These are phyloP conservation scores for Lecanicillium sp. DNA, from an alignment of 2,329 filamentous ascomycete species.

Conservation along the genomic window DNA sequence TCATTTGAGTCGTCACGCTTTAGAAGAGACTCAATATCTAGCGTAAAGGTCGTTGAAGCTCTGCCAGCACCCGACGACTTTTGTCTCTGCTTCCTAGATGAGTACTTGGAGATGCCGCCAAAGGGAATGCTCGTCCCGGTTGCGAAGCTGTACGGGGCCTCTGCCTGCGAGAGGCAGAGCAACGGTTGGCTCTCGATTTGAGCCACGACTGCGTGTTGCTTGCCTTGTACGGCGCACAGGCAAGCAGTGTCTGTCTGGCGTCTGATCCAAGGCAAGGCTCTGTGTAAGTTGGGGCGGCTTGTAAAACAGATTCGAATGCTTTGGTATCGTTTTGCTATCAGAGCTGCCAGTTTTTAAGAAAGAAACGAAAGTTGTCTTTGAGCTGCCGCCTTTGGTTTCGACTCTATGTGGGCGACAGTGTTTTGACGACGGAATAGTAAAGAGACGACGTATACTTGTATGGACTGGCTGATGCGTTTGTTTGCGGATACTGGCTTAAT, in stretches of 20 bases:
- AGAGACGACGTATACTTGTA: too few species aligned
- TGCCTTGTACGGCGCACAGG: conserved; percentile 8
- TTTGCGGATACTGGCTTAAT: too few species aligned
- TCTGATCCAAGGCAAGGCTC: too few species aligned
- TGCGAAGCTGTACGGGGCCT: conserved; percentile 21
- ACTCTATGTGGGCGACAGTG: too few species aligned
- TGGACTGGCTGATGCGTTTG: too few species aligned
- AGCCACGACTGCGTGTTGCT: conserved; percentile 26
- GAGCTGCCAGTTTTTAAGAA: too few species aligned
- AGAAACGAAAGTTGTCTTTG: too few species aligned
- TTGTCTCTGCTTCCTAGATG: conserved; percentile 16
- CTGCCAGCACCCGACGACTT: conserved; percentile 15
- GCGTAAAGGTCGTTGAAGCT: conserved; percentile 45
- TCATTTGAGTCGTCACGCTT: conserved; percentile 68
- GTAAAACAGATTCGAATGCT: too few species aligned
- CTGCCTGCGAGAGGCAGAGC: conserved; percentile 33
- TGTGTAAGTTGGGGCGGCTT: too few species aligned
- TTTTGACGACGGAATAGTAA: too few species aligned
- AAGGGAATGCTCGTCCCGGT: conserved; percentile 5
- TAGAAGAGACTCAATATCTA: conserved; percentile 92
- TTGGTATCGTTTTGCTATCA: too few species aligned
- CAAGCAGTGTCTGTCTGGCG: conserved; percentile 1
- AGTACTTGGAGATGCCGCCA: neutral
- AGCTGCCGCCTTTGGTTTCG: too few species aligned
- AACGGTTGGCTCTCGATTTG: conserved; percentile 32